Evolutionary conservation across 2,329 filamentous ascomycete species (phyloP), one percentile per base, ranked within the genome.

Genomic region (Leptographium wingfieldii): DNA sequence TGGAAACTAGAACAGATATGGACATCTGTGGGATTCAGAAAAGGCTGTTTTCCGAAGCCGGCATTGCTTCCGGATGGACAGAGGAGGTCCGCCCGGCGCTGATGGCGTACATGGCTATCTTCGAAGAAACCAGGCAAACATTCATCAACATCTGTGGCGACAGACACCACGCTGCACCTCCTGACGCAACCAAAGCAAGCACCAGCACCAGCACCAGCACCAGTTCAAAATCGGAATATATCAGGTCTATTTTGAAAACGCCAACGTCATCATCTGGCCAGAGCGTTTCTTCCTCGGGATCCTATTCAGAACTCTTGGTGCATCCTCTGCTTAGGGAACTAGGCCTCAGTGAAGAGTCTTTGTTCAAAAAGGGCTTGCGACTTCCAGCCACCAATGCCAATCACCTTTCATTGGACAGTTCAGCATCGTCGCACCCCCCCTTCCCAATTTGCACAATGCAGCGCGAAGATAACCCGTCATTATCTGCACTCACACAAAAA

Each of bases 221-320:
- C 55, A 58, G 55, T 14, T 22, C 29, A 3, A 48, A 29, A 9
- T 51, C 48, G 6, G 22, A 48, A 5, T 49, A 48, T 4, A 46
- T 61, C 31, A 61, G 60, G 7, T 57, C 63, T 1, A 61, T 60
- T 4, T 52, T 65, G 33, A 65, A 65, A 22, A 56, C 55, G n/a
- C 59, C 63, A 2, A 29, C 43, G 1, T 55, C 58, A 14, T 14
- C 57, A 40, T 61, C 63, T 4, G 55, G 51, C 2, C 59, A 59
- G 12, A 62, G 58, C 9, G 7, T 53, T 11, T 57, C 60, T 31
- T 59, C 63, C 1, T 58, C 57, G 2, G 49, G 38, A 3, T 57
- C 60, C 3, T 33, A 31, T 7, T 51, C 60, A 0, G 64, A 64
- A 2, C 9, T 61, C 9, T 2, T 58, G 10, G n/a, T 51, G 19